These are phyloP conservation scores for Boechera divaricarpa DNA, from an alignment of 345 rosid species.

Conservation along the genomic window DNA sequence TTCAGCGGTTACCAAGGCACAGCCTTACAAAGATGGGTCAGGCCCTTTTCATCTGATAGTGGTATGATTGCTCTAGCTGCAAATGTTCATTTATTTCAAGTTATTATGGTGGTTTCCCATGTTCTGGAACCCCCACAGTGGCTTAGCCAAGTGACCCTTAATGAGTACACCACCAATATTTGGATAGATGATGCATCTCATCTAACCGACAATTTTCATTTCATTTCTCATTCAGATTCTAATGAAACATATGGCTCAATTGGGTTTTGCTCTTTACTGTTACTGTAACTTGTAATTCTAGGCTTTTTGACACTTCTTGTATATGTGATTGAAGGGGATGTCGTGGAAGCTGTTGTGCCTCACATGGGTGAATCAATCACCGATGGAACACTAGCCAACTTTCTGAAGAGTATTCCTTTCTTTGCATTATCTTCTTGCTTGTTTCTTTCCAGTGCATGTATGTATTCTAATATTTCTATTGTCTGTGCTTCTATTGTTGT, in stretches of 20 bases:
- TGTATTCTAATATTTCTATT: background rate
- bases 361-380: slow-evolving; percentile 93
- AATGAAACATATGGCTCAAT: background rate
- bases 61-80: slow-evolving; percentile 53
- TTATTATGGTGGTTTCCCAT: background rate
- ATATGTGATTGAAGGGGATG: slow-evolving; percentile 57
- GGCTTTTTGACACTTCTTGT: slow-evolving; percentile 31
- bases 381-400: slow-evolving; percentile 79
- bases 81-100: background rate
- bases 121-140: background rate
- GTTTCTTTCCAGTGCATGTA: background rate
- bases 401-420: slow-evolving; percentile 66
- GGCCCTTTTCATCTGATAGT: slow-evolving; percentile 69
- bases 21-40: slow-evolving; percentile 54
- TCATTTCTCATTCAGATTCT: slow-evolving; percentile 22
- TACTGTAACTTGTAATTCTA: slow-evolving; percentile 3
- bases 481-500: background rate
- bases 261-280: slow-evolving; percentile 5
- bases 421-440: slow-evolving; percentile 14
- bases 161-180: background rate
- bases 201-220: background rate
- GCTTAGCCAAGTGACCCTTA: background rate
- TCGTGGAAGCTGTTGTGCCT: slow-evolving; percentile 79
- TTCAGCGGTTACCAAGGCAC: slow-evolving; percentile 43
- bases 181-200: background rate